A percentile compares a stretch with the other conserved stretches of the same genome.
These are phyloP conservation scores for Hypoxylon lienhwacheense DNA, from an alignment of 495 filamentous ascomycete species.

Conservation along the genomic window DNA sequence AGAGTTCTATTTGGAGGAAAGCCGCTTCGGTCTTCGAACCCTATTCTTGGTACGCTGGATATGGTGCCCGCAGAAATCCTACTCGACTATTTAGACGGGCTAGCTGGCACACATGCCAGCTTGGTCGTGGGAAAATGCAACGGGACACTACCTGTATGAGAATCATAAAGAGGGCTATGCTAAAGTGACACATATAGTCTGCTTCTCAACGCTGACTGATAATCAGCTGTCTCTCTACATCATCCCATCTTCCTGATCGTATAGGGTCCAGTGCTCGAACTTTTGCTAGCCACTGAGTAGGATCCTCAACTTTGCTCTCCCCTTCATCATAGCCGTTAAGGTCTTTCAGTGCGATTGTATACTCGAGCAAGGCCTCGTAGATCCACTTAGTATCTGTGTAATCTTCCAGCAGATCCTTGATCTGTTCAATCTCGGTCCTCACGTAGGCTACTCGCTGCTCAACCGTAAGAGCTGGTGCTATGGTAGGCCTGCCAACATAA, in stretches of 20 bases:
- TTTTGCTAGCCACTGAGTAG: conserved; percentile 64
- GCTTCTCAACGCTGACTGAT: conserved; percentile 20
- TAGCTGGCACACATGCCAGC: conserved; percentile 57
- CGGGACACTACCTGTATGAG: conserved; percentile 25
- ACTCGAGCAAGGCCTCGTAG: conserved; percentile 73
- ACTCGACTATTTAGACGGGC: conserved; percentile 63
- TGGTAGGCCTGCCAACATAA: conserved; percentile 49
- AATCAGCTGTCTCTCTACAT: conserved; percentile 53
- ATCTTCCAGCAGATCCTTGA: conserved; percentile 73
- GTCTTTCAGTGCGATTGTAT: conserved; percentile 54
- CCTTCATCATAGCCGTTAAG: conserved; percentile 44
- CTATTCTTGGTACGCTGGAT: conserved; percentile 59
- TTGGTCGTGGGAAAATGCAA: conserved; percentile 44
- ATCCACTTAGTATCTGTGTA: conserved; percentile 79
- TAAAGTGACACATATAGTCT: neutral
- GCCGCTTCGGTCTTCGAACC: conserved; percentile 60
- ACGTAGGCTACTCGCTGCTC: conserved; percentile 68
- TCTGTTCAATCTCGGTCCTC: conserved; percentile 64
- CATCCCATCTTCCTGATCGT: conserved; percentile 68
- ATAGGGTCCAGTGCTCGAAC: conserved; percentile 69
- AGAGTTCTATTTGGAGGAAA: conserved; percentile 66
- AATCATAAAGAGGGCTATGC: neutral
- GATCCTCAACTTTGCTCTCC: conserved; percentile 47
- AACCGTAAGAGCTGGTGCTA: conserved; percentile 62
- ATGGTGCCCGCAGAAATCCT: conserved; percentile 63